Evolutionary conservation across 2,329 filamentous ascomycete species (phyloP).

Genomic region (Xylariaceae sp.): DNA sequence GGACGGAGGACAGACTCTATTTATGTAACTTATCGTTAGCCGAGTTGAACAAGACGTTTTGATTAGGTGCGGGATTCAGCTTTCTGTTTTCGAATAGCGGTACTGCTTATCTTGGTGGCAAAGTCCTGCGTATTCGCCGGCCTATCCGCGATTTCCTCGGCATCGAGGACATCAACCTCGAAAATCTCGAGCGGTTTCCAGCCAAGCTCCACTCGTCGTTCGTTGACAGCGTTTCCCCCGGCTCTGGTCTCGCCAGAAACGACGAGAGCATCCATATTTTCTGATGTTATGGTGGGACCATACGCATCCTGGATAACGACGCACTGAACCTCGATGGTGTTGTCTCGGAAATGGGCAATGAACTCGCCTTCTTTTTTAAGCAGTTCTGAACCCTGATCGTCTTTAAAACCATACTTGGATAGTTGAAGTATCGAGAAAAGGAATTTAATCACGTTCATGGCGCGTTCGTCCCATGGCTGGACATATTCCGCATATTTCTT

Average conservation of each 20-base stretch:
- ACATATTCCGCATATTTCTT: slow-evolving; percentile 86
- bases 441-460: slow-evolving; percentile 71
- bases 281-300: slow-evolving; percentile 85
- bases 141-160: slow-evolving; percentile 55
- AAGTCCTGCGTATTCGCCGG: slow-evolving; percentile 62
- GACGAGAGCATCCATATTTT: slow-evolving; percentile 77
- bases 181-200: slow-evolving; percentile 79
- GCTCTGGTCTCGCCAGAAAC: slow-evolving; percentile 86
- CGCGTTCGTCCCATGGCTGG: slow-evolving; percentile 78
- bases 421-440: slow-evolving; percentile 63
- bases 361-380: slow-evolving; percentile 48
- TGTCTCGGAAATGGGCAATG: slow-evolving; percentile 60
- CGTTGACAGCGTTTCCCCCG: slow-evolving; percentile 84
- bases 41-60: background rate
- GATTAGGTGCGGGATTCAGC: slow-evolving; percentile 26
- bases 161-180: slow-evolving; percentile 86
- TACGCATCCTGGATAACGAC: slow-evolving; percentile 86
- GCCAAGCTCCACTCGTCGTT: slow-evolving; percentile 73
- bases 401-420: slow-evolving; percentile 47
- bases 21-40: slow-evolving; percentile 25
- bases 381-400: slow-evolving; percentile 42
- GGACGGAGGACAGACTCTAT: slow-evolving; percentile 55
- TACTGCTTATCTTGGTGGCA: slow-evolving; percentile 87
- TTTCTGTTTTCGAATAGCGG: slow-evolving; percentile 68
- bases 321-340: slow-evolving; percentile 69